Evolutionary conservation across 1,139 yeast species (phyloP), one percentile per base, ranked within the genome.

Genomic region (Protomyces macrosporus): DNA sequence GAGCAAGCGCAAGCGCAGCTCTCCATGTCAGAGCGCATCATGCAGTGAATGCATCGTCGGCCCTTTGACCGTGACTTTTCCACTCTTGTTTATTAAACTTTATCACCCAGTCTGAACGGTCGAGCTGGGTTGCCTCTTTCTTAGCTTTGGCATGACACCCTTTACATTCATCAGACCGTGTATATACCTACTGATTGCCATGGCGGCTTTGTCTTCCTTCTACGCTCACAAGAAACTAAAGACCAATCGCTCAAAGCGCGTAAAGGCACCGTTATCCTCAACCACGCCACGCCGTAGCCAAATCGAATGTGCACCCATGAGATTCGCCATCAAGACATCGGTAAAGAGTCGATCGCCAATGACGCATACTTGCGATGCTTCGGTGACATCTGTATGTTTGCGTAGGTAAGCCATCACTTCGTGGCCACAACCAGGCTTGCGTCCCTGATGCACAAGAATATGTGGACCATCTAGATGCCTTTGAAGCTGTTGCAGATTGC

Each of bases 321-420:
- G 80, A 70, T 91, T 91, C 23, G 97, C 97, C 97, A 93, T 88
- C 63, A 91, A 76, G 66, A 93, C 82, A 73, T 93, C 98, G 0
- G 98, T 93, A 75, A 90, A 84, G 48, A 93, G 79, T 45, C 98
- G 76, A 71, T 93, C 98, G 0, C 98, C 98, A 23, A 93, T 83
- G 3, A 93, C 86, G 0, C 90, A 90, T 32, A 93, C 84, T 69
- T 91, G 88, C 16, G 79, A 73, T 0, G 95, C 82, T 6, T 77
- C 73, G 1, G 75, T 68, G 1, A 79, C 78, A 2, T 45, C 32
- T 23, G 63, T 55, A n/a, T 60, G 53, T 12, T 36, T 72, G 23
- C 30, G 33, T 10, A 58, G 36, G 30, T 58, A 71, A 90, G 78
- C 79, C 75, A 84, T 73, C 32, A 93, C 83, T 70, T 90, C 97